Evolutionary conservation across 2,329 filamentous ascomycete genomes (phyloP), one percentile per base, ranked within the genome.

Genomic region (Volutella citrinella): DNA sequence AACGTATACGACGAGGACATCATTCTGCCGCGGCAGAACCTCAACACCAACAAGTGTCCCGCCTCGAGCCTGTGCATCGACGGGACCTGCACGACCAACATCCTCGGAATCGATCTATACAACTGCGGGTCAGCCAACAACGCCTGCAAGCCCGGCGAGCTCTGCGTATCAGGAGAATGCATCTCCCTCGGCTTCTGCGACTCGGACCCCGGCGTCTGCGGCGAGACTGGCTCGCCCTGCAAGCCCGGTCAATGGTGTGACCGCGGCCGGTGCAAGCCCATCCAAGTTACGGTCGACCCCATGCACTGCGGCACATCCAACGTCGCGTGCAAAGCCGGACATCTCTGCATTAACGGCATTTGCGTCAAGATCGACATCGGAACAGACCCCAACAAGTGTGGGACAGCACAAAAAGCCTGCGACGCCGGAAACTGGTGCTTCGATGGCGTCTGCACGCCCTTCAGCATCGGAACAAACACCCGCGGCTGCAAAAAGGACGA

Each of bases 331-430:
- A 28, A 31, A 12, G 19, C 40, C 2, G 40, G 40, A 23, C 32
- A 40, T 17, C 29, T 43, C 10, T 43, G 40, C 10, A 32, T 43
- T 4, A 43, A 43, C 26, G 40, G 36, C 3, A 26, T 36, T 17
- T 43, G 40, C 19, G 34, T 40, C 13, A 40, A 33, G 13, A 28
- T 43, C 27, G 30, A 43, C 11, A 43, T 43, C 18, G 40, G 40
- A n/a, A 30, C 29, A 12, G 32, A 43, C 14, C 40, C 40, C 11
- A 14, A 15, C 9, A 30, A 24, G 17, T 43, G 40, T 20, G 40
- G 40, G 11, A 22, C 23, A 21, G 12, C 26, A 15, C 19, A 31
- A 8, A 22, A 21, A 7, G 16, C 30, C 21, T 43, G 40, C 20
- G 18, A 33, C 14, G 32, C 40, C 4, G 40, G 40, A 27, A 43